Percentiles rank a stretch among this genome's conserved stretches.
Conservation (phyloP, 2,329 filamentous ascomycete genomes). For the Thelonectria olida region DNA sequence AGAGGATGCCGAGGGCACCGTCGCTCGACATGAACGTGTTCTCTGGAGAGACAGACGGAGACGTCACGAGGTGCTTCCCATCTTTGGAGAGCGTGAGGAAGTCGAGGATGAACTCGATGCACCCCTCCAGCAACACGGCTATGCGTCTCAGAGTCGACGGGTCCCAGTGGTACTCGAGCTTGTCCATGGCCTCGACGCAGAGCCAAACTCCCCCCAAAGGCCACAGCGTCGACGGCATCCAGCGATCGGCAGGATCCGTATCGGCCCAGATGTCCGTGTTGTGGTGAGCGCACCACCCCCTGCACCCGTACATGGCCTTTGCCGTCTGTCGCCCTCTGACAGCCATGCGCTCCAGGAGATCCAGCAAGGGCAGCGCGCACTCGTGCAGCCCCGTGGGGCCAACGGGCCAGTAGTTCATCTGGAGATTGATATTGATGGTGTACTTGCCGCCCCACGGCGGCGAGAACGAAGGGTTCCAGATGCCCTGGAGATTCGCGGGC, state of each 20-base stretch:
- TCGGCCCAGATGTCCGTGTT: constrained; percentile 53
- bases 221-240: constrained; percentile 41
- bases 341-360: constrained; percentile 34
- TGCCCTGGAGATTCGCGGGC: constrained; percentile 47
- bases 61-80: constrained; percentile 37
- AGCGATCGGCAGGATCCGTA: constrained; percentile 47
- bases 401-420: constrained; percentile 63
- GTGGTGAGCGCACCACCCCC: constrained; percentile 49
- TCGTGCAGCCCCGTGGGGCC: constrained; percentile 47
- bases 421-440: constrained; percentile 61
- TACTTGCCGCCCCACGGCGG: constrained; percentile 57
- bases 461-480: constrained; percentile 45
- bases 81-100: constrained; percentile 45
- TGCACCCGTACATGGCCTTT: constrained; percentile 48
- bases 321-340: constrained; percentile 45
- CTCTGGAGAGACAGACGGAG: constrained; percentile 38
- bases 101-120: constrained; percentile 49
- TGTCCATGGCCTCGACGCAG: constrained; percentile 35
- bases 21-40: constrained; percentile 34
- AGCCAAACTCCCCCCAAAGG: constrained; percentile 38
- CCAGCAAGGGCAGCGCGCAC: constrained; percentile 52
- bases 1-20: constrained; percentile 26
- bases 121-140: constrained; percentile 45
- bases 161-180: constrained; percentile 35
- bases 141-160: constrained; percentile 27